Base-by-base conservation (phyloP, 2,329 filamentous ascomycete genomes). In the Biscogniauxia marginata region DNA sequence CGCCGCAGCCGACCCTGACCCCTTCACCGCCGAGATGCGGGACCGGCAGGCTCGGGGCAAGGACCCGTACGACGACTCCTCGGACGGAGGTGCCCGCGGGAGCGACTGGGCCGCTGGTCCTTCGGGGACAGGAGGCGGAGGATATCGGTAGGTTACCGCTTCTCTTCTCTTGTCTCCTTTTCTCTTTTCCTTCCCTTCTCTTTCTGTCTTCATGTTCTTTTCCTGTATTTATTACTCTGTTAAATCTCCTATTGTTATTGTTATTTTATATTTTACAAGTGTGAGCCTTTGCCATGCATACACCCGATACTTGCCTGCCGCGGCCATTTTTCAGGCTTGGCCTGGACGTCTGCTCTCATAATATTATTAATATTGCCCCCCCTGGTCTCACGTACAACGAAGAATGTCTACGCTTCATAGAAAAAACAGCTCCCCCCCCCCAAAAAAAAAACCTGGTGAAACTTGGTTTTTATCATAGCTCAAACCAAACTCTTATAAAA, bases 21-120 rank as follows among this genome's bases (percentile, higher is more conserved):
- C 56, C 51, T 80, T 82, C 68, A 82, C 80, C 0, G 61, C 74
- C 19, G 70, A 74, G 56, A 83, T 83, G 80, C 80, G 81, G 64
- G 82, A 86, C 67, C 77, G 76, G 5, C 84, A 86, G 68, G 81
- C 84, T 4, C 75, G 84, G 44, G 83, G 83, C 51, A 84, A 84
- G 64, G 77, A 85, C 58, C 80, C 81, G 0, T 83, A 82, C 64
- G 60, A 69, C 46, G 64, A 44, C 30, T 23, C 64, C 21, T 67
- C 68, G 8, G 71, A 73, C 44, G 58, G 23, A 4, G 56, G 58
- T 44, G 52, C 55, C 53, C 59, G 46, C 52, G 64, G 44, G 58
- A 50, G 46, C 46, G 59, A 53, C 58, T 8, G 48, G 47, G 50
- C 24, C 2, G 8, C 46, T 9, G 30, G 13, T 6, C 3, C 30